Evolutionary conservation across 164 flowering plant species (phyloP), one percentile per base, ranked within the genome.

Genomic region (Aristolochia contorta): DNA sequence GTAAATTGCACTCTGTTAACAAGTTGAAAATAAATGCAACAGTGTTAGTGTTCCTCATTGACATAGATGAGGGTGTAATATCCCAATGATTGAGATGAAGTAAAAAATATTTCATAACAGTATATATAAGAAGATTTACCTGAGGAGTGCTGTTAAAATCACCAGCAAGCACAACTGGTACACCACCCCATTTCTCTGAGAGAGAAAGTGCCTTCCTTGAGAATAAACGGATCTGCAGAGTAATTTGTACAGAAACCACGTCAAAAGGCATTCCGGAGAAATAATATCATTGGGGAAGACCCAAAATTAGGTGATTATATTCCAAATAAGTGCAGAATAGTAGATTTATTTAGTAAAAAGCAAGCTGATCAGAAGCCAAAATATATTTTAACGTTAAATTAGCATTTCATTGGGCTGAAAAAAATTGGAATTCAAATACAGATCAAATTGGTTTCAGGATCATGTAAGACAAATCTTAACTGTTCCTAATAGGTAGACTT

Each of bases 141-240:
- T 85, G 75, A 56, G 97, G 94, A 61, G 78, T 50, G 71, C 91
- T 76, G 70, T 88, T 91, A 13, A 91, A 62, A 71, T 91, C 97
- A 32, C 97, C 97, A 63, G 81, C 83, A 69, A 88, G 60, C 37
- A 88, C 65, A 60, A 91, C 74, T 24, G 96, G 96, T 58, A 84
- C 79, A 56, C 48, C 53, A 37, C 91, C 97, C 91, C 88, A 84
- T 64, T 79, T 78, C 60, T 70, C 73, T 52, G 96, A 86, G 61
- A 88, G 68, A 49, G 69, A 58, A 65, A 79, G 72, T 21, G 93
- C 91, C 58, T 72, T 91, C 69, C 82, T 82, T 21, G 88, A 79
- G 62, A 84, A 75, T 47, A 88, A 18, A 50, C 96, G 72, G 23
- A 84, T 72, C 97, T 90, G 53, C 18, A 57, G 16, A 2, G 22